These are phyloP conservation scores for Trametes pubescens DNA, from an alignment of 1,284 basidiomycete species.

Conservation along the genomic window DNA sequence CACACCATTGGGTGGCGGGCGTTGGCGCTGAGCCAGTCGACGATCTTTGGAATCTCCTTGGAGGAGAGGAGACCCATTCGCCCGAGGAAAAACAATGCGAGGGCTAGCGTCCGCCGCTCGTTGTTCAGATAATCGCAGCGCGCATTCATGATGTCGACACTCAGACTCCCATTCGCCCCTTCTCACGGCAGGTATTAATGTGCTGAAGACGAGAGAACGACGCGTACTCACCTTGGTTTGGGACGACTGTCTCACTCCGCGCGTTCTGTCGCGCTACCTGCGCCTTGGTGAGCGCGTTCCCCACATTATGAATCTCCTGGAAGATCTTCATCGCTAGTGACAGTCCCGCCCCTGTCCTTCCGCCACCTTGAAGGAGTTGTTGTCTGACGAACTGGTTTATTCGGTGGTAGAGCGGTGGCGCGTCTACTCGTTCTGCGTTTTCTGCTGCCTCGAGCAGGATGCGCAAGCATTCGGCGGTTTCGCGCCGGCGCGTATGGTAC, in stretches of 20 bases:
- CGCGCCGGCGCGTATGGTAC: constrained; percentile 72
- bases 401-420: constrained; percentile 54
- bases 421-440: constrained; percentile 48
- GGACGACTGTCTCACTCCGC: constrained; percentile 63
- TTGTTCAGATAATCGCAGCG: constrained; percentile 76
- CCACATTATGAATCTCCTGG: constrained; percentile 67
- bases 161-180: constrained; percentile 49
- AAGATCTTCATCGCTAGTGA: constrained; percentile 63
- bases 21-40: constrained; percentile 73
- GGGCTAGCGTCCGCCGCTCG: constrained; percentile 72
- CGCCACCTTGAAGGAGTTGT: constrained; percentile 55
- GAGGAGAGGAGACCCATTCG: constrained; percentile 69
- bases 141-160: constrained; percentile 69
- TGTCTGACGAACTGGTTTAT: constrained; percentile 61
- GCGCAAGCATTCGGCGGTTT: constrained; percentile 71
- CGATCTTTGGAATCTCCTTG: constrained; percentile 63
- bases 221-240: constrained; percentile 58
- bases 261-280: constrained; percentile 68
- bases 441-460: constrained; percentile 58
- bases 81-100: constrained; percentile 67
- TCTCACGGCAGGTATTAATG: neutral
- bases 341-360: constrained; percentile 44
- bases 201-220: neutral
- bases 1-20: constrained; percentile 72
- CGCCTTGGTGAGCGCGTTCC: constrained; percentile 58